Conservation (phyloP, 179 eudicot genomes). For the Amaranthus tricolor region DNA sequence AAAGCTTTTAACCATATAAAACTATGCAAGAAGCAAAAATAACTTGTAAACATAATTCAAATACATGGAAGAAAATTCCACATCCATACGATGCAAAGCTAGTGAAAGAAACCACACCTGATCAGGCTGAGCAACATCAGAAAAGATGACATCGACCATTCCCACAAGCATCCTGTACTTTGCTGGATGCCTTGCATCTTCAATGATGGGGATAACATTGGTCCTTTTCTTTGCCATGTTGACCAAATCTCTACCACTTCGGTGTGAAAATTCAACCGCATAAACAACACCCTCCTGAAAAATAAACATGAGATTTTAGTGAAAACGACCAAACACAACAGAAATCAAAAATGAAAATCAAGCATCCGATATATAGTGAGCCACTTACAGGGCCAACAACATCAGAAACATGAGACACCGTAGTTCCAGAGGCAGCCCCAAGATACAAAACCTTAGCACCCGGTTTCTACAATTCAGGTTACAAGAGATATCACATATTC, state of each 20-base stretch:
- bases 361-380: background rate
- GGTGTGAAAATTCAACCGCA: slow-evolving; percentile 90
- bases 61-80: too few relatives aligned
- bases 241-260: slow-evolving; percentile 94
- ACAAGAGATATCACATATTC: background rate
- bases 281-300: slow-evolving; percentile 76
- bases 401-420: slow-evolving; percentile 92
- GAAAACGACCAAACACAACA: background rate
- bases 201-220: slow-evolving; percentile 90
- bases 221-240: slow-evolving; percentile 97
- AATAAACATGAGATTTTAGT: background rate
- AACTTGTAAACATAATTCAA: too few relatives aligned
- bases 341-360: background rate
- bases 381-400: slow-evolving; percentile 88
- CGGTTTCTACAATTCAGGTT: slow-evolving; percentile 42
- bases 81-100: too few relatives aligned
- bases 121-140: slow-evolving; percentile 98
- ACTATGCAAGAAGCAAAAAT: too few relatives aligned
- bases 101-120: slow-evolving; percentile 50
- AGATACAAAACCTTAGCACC: slow-evolving; percentile 84
- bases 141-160: slow-evolving; percentile 96
- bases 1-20: too few relatives aligned
- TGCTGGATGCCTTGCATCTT: slow-evolving; percentile 97
- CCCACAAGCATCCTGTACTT: slow-evolving; percentile 92
- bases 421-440: slow-evolving; percentile 98